A percentile compares a stretch with the other conserved stretches of the same genome.
Evolutionary conservation across 345 rosid species (phyloP).

Genomic region (Ailanthus altissimus): DNA sequence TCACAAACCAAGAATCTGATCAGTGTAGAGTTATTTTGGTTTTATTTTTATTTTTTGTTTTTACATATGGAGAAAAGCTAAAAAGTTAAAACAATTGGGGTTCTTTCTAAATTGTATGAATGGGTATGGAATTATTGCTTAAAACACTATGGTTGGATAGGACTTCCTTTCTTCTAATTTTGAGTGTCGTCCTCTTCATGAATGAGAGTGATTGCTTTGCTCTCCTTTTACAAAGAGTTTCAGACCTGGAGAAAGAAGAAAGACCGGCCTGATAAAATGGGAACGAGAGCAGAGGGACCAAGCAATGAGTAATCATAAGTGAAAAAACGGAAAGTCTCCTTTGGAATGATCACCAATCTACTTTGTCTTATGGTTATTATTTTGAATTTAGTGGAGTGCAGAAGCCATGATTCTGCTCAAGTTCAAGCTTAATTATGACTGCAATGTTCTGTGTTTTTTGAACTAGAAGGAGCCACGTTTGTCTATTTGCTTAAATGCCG

Average conservation of each 20-base stretch:
- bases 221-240: constrained; percentile 10
- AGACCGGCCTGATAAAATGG: constrained; percentile 13
- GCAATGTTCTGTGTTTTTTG: not conserved
- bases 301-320: constrained; percentile 27
- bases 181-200: constrained; percentile 23
- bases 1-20: constrained; percentile 4
- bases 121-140: constrained; percentile 39
- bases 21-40: constrained; percentile 13
- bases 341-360: constrained; percentile 20
- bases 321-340: constrained; percentile 18
- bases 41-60: constrained; percentile 11
- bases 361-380: constrained; percentile 23
- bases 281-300: constrained; percentile 26
- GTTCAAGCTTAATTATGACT: constrained; percentile 10
- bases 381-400: constrained; percentile 21
- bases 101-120: constrained; percentile 24
- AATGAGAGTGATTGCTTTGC: constrained; percentile 32
- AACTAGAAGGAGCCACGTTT: not conserved
- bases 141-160: constrained; percentile 26
- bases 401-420: constrained; percentile 21
- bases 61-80: not conserved
- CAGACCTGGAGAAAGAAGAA: not conserved
- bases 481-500: not conserved
- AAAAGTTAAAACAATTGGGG: not conserved
- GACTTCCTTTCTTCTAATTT: not conserved